Conservation (phyloP, 2,329 filamentous ascomycete genomes). For the Ampelomyces quisqualis region DNA sequence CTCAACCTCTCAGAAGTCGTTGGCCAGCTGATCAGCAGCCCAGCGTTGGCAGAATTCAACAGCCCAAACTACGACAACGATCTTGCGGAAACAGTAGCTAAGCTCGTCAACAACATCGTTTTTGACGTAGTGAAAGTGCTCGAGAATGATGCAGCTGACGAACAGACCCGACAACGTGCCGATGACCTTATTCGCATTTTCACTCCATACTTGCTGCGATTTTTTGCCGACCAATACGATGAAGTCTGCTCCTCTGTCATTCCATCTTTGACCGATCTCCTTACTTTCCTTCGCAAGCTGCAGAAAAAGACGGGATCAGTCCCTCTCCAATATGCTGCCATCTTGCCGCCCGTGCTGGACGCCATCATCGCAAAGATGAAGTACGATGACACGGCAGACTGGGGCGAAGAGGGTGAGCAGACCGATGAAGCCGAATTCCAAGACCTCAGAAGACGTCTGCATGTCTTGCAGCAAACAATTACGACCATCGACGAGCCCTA, state of each 20-base stretch:
- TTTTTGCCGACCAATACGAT: slow-evolving; percentile 97
- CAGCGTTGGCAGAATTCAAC: slow-evolving; percentile 73
- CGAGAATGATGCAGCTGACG: slow-evolving; percentile 65
- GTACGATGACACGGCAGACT: slow-evolving; percentile 90
- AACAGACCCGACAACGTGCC: slow-evolving; percentile 69
- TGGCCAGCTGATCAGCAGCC: slow-evolving; percentile 79
- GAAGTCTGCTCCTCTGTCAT: slow-evolving; percentile 97
- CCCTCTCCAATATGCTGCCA: slow-evolving; percentile 73
- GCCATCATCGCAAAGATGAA: slow-evolving; percentile 95
- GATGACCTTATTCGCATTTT: slow-evolving; percentile 82
- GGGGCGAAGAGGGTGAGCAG: slow-evolving; percentile 92
- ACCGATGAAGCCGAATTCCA: slow-evolving; percentile 98
- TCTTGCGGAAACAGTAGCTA: slow-evolving; percentile 90
- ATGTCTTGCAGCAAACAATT: slow-evolving; percentile 88
- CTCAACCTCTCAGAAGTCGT: slow-evolving; percentile 85
- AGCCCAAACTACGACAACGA: slow-evolving; percentile 92
- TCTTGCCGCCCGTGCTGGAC: slow-evolving; percentile 84
- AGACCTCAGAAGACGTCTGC: slow-evolving; percentile 84
- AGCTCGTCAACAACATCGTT: slow-evolving; percentile 87
- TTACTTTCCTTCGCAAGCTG: slow-evolving; percentile 85
- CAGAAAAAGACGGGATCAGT: slow-evolving; percentile 63
- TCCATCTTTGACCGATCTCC: slow-evolving; percentile 84
- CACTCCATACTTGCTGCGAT: slow-evolving; percentile 81
- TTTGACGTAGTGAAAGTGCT: slow-evolving; percentile 84
- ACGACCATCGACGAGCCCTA: slow-evolving; percentile 84